These are phyloP conservation scores for Viola pubescens DNA, from an alignment of 441 rosid species.

Conservation along the genomic window DNA sequence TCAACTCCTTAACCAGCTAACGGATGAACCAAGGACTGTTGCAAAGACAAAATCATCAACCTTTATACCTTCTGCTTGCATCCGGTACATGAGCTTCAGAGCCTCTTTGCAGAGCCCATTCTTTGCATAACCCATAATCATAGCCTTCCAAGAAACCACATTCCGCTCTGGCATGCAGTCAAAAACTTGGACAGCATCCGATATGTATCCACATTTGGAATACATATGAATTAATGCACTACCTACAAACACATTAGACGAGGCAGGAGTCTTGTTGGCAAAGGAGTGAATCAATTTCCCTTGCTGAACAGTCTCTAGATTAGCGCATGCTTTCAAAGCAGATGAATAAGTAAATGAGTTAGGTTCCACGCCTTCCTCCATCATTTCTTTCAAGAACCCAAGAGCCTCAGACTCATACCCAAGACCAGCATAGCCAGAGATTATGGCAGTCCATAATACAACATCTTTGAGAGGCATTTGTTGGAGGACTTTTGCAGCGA, in stretches of 20 bases:
- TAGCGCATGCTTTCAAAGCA: slow-evolving; percentile 71
- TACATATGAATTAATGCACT: slow-evolving; percentile 79
- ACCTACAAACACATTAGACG: slow-evolving; percentile 61
- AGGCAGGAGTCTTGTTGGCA: slow-evolving; percentile 52
- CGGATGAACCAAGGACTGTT: slow-evolving; percentile 59
- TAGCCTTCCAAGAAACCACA: slow-evolving; percentile 66
- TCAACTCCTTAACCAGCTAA: slow-evolving; percentile 96
- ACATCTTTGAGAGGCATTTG: slow-evolving; percentile 68
- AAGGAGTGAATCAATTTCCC: slow-evolving; percentile 71
- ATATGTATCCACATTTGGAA: slow-evolving; percentile 61
- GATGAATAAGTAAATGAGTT: slow-evolving; percentile 71
- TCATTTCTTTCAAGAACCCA: slow-evolving; percentile 66
- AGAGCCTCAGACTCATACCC: slow-evolving; percentile 72
- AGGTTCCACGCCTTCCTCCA: slow-evolving; percentile 82
- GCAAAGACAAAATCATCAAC: slow-evolving; percentile 60
- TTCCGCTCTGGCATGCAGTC: slow-evolving; percentile 66
- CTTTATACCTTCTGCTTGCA: slow-evolving; percentile 64
- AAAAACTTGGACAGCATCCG: slow-evolving; percentile 65
- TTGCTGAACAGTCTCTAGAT: slow-evolving; percentile 43
- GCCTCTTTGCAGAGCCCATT: slow-evolving; percentile 71
- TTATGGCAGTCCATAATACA: slow-evolving; percentile 88
- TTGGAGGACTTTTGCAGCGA: slow-evolving; percentile 56
- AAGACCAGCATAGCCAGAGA: slow-evolving; percentile 63
- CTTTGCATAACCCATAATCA: slow-evolving; percentile 71
- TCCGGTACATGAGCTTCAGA: slow-evolving; percentile 66